phyloP scores from a whole-genome alignment of 352 stramenopile species.

The Phytophthora rubi region DNA sequence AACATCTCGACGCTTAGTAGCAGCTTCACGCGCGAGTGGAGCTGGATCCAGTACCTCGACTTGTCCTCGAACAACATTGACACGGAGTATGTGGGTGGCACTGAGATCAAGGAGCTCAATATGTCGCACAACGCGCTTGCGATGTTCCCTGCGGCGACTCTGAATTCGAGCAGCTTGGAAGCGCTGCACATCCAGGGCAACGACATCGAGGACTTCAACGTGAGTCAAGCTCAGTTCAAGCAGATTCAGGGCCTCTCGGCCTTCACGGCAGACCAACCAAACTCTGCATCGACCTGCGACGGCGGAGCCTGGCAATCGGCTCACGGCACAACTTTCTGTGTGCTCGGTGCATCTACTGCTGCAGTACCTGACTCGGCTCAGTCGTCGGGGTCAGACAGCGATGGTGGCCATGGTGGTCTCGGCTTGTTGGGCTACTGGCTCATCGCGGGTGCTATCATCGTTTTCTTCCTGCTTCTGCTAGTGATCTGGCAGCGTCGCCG shows the following conservation, averaged over 20 bases:
- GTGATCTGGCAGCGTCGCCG: slow-evolving; percentile 41
- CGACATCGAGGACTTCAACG: slow-evolving; percentile 46
- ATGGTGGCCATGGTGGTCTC: slow-evolving; percentile 15
- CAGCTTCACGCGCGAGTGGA: slow-evolving; percentile 42
- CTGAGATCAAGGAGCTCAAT: slow-evolving; percentile 36
- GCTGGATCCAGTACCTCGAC: slow-evolving; percentile 43
- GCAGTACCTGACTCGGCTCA: slow-evolving; percentile 24
- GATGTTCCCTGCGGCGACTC: slow-evolving; percentile 26
- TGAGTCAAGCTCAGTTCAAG: slow-evolving; percentile 38
- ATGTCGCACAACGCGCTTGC: slow-evolving; percentile 50
- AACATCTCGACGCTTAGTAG: slow-evolving; percentile 46
- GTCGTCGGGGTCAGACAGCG: slow-evolving; percentile 24
- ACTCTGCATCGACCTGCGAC: slow-evolving; percentile 28
- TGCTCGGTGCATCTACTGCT: slow-evolving; percentile 37
- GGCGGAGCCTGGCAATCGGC: slow-evolving; percentile 40
- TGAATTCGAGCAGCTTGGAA: slow-evolving; percentile 39
- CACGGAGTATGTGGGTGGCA: slow-evolving; percentile 35
- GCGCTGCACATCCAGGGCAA: slow-evolving; percentile 46
- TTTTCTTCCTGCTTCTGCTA: slow-evolving; percentile 44
- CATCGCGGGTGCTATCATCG: slow-evolving; percentile 39
- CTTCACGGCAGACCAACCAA: slow-evolving; percentile 40
- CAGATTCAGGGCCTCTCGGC: slow-evolving; percentile 33
- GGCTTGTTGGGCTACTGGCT: slow-evolving; percentile 40
- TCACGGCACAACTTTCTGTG: slow-evolving; percentile 46
- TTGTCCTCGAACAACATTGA: slow-evolving; percentile 43